phyloP scores from a whole-genome alignment of 2,329 filamentous ascomycete genomes.

The Nothophoma quercina region DNA sequence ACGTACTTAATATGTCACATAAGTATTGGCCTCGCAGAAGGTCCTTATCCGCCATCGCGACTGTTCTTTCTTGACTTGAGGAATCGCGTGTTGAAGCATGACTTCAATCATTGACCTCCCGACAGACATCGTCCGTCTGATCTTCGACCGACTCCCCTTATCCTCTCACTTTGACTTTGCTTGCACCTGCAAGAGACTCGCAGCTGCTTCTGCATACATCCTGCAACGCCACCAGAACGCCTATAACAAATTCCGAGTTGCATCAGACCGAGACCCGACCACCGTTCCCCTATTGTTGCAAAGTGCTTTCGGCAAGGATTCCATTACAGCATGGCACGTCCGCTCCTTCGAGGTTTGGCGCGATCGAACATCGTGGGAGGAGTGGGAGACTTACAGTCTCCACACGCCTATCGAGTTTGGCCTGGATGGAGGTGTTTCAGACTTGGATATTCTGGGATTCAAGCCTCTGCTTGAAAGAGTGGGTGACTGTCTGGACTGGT shows the following conservation, averaged over 20 bases:
- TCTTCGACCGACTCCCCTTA: background rate
- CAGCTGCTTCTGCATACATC: background rate
- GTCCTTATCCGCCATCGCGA: no score
- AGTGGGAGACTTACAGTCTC: background rate
- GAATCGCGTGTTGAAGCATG: no score
- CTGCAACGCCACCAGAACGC: conserved; percentile 4
- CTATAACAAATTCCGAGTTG: background rate
- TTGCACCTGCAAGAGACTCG: background rate
- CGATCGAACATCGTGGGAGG: conserved; percentile 1
- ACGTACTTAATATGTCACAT: no score
- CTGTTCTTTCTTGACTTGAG: no score
- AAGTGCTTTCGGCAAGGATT: background rate
- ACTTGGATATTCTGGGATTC: background rate
- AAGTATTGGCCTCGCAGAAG: no score
- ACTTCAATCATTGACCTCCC: conserved; percentile 6
- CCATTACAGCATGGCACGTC: conserved; percentile 3
- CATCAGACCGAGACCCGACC: background rate
- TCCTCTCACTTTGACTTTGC: conserved; percentile 2
- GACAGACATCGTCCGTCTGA: background rate
- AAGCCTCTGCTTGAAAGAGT: background rate
- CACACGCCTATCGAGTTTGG: background rate
- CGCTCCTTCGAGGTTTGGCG: conserved; percentile 9
- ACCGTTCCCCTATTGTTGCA: background rate
- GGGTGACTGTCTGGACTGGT: conserved; percentile 1
- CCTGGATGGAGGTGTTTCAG: background rate